A percentile compares a stretch with the other conserved stretches of the same genome.
Conservation (phyloP, 2,329 filamentous ascomycete species). For the Talaromyces sp. region DNA sequence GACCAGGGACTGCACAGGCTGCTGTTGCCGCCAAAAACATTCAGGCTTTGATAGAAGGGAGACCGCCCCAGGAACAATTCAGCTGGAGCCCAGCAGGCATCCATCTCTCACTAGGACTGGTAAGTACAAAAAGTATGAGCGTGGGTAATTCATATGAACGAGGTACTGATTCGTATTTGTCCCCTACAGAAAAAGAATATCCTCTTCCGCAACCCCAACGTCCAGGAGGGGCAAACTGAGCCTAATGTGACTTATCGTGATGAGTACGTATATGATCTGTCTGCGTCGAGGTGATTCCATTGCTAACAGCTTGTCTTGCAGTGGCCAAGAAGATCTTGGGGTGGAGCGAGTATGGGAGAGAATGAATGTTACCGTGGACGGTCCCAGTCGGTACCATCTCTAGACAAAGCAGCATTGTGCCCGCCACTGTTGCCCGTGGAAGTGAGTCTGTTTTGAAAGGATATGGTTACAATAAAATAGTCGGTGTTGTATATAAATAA, state of each 20-base stretch:
- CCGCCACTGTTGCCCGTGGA: not conserved
- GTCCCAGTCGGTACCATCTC: constrained; percentile 33
- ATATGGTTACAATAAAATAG: not conserved
- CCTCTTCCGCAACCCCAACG: constrained; percentile 37
- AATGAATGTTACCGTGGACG: constrained; percentile 28
- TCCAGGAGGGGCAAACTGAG: constrained; percentile 32
- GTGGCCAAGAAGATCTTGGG: constrained; percentile 37
- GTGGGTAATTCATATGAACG: not conserved
- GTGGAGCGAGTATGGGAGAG: constrained; percentile 37
- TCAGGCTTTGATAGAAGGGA: constrained; percentile 30
- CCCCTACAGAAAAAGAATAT: constrained; percentile 34
- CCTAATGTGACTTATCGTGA: constrained; percentile 30
- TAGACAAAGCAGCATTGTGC: constrained; percentile 17
- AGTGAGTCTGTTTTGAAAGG: not conserved
- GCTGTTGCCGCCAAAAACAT: constrained; percentile 34
- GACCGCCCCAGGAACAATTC: constrained; percentile 25
- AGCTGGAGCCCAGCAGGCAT: constrained; percentile 30
- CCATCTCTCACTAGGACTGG: constrained; percentile 35
- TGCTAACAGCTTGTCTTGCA: constrained; percentile 21
- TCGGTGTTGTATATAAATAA: not conserved
- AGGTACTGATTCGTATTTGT: not conserved
- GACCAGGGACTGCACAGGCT: constrained; percentile 32
- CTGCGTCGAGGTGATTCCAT: not conserved
- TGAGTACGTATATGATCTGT: constrained; percentile 28
- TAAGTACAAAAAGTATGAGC: constrained; percentile 20